These are phyloP conservation scores for Claviceps sp. DNA, from an alignment of 2,329 filamentous ascomycete species.

Conservation along the genomic window DNA sequence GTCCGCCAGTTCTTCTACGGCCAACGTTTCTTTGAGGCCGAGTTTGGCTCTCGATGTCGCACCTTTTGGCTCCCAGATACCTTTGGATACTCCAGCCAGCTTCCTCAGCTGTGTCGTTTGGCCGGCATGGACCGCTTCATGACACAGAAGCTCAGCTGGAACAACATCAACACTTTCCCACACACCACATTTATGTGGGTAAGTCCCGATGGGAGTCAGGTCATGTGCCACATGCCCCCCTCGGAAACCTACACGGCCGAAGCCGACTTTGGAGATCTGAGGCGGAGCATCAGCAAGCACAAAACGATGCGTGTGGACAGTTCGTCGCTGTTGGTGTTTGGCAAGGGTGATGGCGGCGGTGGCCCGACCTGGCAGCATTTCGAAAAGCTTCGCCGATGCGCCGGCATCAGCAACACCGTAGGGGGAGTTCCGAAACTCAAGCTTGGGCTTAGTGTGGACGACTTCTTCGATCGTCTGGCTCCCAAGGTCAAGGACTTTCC, in stretches of 20 bases:
- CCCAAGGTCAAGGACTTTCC: slow-evolving; percentile 67
- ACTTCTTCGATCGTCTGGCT: slow-evolving; percentile 81
- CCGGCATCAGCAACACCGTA: slow-evolving; percentile 78
- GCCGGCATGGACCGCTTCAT: slow-evolving; percentile 96
- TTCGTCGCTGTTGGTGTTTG: slow-evolving; percentile 83
- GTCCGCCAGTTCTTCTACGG: slow-evolving; percentile 92
- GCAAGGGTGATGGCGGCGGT: slow-evolving; percentile 91
- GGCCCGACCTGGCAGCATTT: slow-evolving; percentile 89
- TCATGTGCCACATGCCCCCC: slow-evolving; percentile 95
- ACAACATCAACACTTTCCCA: slow-evolving; percentile 98
- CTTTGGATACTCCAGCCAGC: slow-evolving; percentile 90
- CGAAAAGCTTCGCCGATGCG: slow-evolving; percentile 86
- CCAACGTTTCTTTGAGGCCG: slow-evolving; percentile 85
- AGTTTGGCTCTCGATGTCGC: slow-evolving; percentile 75
- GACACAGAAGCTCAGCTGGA: slow-evolving; percentile 98
- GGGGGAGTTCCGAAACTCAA: slow-evolving; percentile 72
- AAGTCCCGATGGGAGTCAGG: slow-evolving; percentile 84
- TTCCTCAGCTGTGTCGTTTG: slow-evolving; percentile 83
- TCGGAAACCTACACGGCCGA: slow-evolving; percentile 91
- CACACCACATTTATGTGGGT: slow-evolving; percentile 99
- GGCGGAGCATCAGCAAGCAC: slow-evolving; percentile 77
- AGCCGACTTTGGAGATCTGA: slow-evolving; percentile 89
- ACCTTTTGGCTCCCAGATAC: slow-evolving; percentile 99
- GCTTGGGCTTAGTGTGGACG: slow-evolving; percentile 80
- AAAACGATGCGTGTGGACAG: slow-evolving; percentile 92